phyloP scores from a whole-genome alignment of 2,329 filamentous ascomycete genomes.

The Fusarium nelsonii region DNA sequence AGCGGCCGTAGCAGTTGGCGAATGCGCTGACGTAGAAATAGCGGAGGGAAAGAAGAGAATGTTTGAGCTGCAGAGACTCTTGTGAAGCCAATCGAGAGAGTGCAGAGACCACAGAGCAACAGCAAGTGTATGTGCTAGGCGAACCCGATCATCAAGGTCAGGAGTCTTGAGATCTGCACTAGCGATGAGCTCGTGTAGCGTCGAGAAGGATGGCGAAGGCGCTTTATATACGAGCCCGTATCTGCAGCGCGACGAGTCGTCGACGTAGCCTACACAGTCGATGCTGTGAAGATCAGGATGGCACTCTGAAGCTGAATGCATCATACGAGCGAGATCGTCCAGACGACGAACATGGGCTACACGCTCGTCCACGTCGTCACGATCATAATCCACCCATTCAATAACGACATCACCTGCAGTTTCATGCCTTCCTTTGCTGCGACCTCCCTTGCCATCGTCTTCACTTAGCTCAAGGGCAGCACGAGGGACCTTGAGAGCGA shows the following conservation, averaged over 20 bases:
- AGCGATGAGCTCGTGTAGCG: constrained; percentile 56
- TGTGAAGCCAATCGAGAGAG: constrained; percentile 68
- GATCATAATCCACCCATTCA: constrained; percentile 62
- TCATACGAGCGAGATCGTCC: constrained; percentile 62
- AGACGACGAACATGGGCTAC: constrained; percentile 59
- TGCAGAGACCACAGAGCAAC: constrained; percentile 64
- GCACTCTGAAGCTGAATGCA: constrained; percentile 58
- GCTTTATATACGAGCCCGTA: constrained; percentile 61
- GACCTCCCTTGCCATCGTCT: constrained; percentile 24
- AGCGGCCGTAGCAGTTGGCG: constrained; percentile 52
- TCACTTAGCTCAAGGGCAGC: constrained; percentile 47
- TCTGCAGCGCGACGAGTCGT: constrained; percentile 54
- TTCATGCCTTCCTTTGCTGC: constrained; percentile 53
- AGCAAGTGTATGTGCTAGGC: constrained; percentile 57
- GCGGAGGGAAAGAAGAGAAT: constrained; percentile 66
- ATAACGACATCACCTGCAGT: constrained; percentile 54
- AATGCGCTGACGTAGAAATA: constrained; percentile 51
- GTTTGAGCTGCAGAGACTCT: constrained; percentile 66
- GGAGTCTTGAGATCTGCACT: constrained; percentile 58
- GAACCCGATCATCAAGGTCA: constrained; percentile 59
- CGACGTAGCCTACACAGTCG: constrained; percentile 62
- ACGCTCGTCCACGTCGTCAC: constrained; percentile 57
- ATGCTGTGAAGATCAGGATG: constrained; percentile 62
- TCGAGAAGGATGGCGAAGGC: constrained; percentile 54
- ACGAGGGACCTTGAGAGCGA: constrained; percentile 56